Evolutionary conservation across 139 green algal species (phyloP), one percentile per base, ranked within the genome.

Genomic region (Chlorella sp.): DNA sequence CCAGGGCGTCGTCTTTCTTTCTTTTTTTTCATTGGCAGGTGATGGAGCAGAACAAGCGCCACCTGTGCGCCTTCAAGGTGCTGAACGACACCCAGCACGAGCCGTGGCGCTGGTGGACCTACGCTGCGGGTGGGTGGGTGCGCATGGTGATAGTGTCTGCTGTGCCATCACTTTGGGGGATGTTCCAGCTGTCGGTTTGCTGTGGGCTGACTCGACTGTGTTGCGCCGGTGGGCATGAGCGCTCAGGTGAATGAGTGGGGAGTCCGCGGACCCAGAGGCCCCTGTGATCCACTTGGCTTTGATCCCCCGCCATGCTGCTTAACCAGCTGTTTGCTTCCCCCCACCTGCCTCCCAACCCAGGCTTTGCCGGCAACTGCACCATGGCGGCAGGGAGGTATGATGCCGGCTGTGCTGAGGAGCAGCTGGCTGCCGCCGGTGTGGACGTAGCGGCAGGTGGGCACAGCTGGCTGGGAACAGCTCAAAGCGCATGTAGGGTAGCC

Each of bases 101-200:
- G 83, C 85, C 89, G 26, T 95, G 92, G 92, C 44, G 87, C 72
- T 96, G 93, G 94, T 96, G 92, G 93, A 85, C 88, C 36, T 96
- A 92, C 76, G 90, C 90, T 11, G 75, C n/a, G 81, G 87, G 36
- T 95, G 76, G 1, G 44, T 26, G 13, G 13, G 13, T n/a, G n/a
- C n/a, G n/a, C n/a, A n/a, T n/a, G n/a, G n/a, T n/a, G n/a, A n/a
- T n/a, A n/a, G n/a, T n/a, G n/a, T n/a, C n/a, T n/a, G n/a, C n/a
- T n/a, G n/a, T n/a, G n/a, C n/a, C n/a, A n/a, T n/a, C n/a, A n/a
- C n/a, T n/a, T n/a, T n/a, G n/a, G n/a, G n/a, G n/a, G n/a, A n/a
- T n/a, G n/a, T n/a, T n/a, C n/a, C n/a, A n/a, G n/a, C n/a, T n/a
- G n/a, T n/a, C n/a, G n/a, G n/a, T n/a, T n/a, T n/a, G n/a, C n/a